A percentile compares a stretch with the other conserved stretches of the same genome.
Conservation (phyloP, 2,329 filamentous ascomycete genomes). For the Beauveria sp. region DNA sequence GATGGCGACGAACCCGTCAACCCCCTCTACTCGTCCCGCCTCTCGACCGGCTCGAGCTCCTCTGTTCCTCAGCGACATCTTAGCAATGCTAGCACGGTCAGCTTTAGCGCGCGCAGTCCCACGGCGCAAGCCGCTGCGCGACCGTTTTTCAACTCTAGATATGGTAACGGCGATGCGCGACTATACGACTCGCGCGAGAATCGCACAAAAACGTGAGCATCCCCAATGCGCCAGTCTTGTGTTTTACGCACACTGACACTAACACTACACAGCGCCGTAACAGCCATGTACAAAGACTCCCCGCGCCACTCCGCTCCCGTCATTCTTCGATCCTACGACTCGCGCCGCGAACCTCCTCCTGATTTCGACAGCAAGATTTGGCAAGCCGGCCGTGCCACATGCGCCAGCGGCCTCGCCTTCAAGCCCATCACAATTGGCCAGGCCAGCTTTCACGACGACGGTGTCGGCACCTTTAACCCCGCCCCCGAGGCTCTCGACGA, state of each 20-base stretch:
- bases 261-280: constrained; percentile 61
- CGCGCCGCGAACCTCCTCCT: constrained; percentile 78
- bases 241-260: neutral
- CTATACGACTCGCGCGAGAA: constrained; percentile 84
- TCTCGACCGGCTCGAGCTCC: constrained; percentile 32
- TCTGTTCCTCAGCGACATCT: constrained; percentile 48
- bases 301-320: constrained; percentile 59
- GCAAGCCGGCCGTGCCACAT: constrained; percentile 94
- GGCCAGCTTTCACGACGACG: constrained; percentile 89
- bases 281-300: constrained; percentile 83
- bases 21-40: constrained; percentile 32
- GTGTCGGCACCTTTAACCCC: constrained; percentile 85
- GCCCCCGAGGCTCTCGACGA: constrained; percentile 80
- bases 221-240: too few relatives aligned
- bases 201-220: constrained; percentile 76
- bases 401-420: constrained; percentile 83
- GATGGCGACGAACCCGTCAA: constrained; percentile 58
- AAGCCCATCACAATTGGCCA: constrained; percentile 94
- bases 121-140: constrained; percentile 43
- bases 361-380: constrained; percentile 94
- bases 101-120: constrained; percentile 64
- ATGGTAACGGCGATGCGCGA: constrained; percentile 75
- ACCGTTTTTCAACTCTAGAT: constrained; percentile 47
- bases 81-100: constrained; percentile 77
- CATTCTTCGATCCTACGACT: constrained; percentile 88